Evolutionary conservation across 2,329 filamentous ascomycete genomes (phyloP), one percentile per base, ranked within the genome.

Genomic region (Cryphonectria naterciae): DNA sequence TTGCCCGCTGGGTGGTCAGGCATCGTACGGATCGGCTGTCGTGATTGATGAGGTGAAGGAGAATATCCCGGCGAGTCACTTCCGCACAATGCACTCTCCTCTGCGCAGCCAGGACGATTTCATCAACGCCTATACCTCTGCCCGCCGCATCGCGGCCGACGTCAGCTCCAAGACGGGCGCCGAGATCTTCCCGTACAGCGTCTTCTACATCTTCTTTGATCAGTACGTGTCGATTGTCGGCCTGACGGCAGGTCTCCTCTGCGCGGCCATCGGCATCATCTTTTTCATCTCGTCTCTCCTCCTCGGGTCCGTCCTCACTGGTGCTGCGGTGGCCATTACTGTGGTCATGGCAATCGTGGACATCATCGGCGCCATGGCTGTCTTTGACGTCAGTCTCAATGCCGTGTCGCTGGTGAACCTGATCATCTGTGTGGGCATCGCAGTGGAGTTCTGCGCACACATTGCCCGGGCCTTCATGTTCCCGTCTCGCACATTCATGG

Each of bases 131-230:
- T 98, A 98, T 80, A 90, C 92, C 6, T 89, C 95, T 1, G 96
- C 96, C 3, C 92, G 95, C 25, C 93, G 96, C 72, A 97, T 99
- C 73, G 91, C 95, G 0, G 83, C 89, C 17, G 91, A 92, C 39
- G 91, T 99, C 67, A 91, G 87, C 19, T 81, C 87, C 68, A 85
- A 87, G 67, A 95, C 94, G 5, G 88, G 90, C 6, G 89, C 93
- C 32, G 91, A 96, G 35, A 91, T 99, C 3, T 99, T 99, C 86
- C 94, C 96, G 0, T 99, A 99, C 83, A 97, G 93, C 75, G 91
- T 98, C 72, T 97, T 97, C 80, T 99, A 99, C 84, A 95, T 99
- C 79, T 99, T 98, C 87, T 99, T 99, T 79, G 96, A 99, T 79
- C 96, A 98, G 79, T 99, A 99, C 78, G 88, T 93, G 7, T 89